phyloP scores from a whole-genome alignment of 2,329 filamentous ascomycete genomes.

The Fusarium pilosicola region DNA sequence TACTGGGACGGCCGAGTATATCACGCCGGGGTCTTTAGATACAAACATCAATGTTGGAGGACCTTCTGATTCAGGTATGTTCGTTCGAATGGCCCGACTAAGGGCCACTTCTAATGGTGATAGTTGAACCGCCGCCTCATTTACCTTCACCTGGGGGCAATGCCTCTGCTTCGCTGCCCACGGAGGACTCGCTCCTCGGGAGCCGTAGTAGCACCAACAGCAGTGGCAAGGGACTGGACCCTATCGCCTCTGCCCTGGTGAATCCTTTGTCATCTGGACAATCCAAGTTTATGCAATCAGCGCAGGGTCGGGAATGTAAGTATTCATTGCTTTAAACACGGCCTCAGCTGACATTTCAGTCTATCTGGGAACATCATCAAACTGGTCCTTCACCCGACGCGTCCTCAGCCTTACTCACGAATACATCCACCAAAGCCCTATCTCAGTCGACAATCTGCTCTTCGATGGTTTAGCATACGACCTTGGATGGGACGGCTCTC shows the following conservation, averaged over 20 bases:
- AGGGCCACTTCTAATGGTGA: not conserved
- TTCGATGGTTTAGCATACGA: conserved; percentile 64
- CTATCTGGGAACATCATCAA: conserved; percentile 65
- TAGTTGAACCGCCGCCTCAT: conserved; percentile 13
- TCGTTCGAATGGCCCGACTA: rapidly evolving
- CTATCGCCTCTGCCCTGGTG: conserved; percentile 48
- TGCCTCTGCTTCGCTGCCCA: conserved; percentile 8
- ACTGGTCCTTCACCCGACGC: conserved; percentile 64
- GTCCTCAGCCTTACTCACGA: conserved; percentile 61
- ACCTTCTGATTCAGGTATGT: conserved; percentile 30
- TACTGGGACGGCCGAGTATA: conserved; percentile 26
- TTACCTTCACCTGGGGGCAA: conserved; percentile 15
- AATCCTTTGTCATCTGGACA: conserved; percentile 55
- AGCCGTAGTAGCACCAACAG: conserved; percentile 27
- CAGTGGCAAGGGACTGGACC: conserved; percentile 37
- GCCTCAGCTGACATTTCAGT: conserved; percentile 45
- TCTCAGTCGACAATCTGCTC: conserved; percentile 55
- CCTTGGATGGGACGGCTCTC: conserved; percentile 59
- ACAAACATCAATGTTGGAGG: conserved; percentile 29
- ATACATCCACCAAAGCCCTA: conserved; percentile 54
- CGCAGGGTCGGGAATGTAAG: conserved; percentile 56
- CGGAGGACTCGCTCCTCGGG: conserved; percentile 29
- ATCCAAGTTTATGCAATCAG: conserved; percentile 54
- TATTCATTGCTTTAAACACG: rapidly evolving
- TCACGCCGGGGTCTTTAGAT: conserved; percentile 39